Conservation (phyloP, 2,329 filamentous ascomycete species). For the Paradendryphiella salina region DNA sequence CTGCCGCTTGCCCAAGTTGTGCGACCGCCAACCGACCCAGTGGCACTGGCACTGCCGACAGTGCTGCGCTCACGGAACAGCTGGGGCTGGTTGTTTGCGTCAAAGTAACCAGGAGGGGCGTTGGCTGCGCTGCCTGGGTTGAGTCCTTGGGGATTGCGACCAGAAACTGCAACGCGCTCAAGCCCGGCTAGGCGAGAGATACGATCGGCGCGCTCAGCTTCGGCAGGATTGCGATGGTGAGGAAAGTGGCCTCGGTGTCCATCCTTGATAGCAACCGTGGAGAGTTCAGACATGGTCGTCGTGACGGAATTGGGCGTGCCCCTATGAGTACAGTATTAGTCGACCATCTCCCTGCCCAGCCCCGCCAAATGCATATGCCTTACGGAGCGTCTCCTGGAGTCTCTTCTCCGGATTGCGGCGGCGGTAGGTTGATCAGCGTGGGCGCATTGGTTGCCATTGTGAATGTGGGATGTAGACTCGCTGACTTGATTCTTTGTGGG, state of each 20-base stretch:
- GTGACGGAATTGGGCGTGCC: constrained; percentile 92
- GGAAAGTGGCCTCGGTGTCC: constrained; percentile 83
- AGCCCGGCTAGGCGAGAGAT: constrained; percentile 94
- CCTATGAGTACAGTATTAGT: constrained; percentile 52
- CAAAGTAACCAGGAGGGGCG: constrained; percentile 70
- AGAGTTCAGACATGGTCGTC: constrained; percentile 87
- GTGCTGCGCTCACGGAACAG: constrained; percentile 79
- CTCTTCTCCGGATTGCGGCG: constrained; percentile 77
- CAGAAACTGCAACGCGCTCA: constrained; percentile 79
- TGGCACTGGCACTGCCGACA: constrained; percentile 87
- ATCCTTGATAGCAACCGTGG: constrained; percentile 94
- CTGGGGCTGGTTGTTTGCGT: constrained; percentile 67
- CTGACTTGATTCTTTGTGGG: neutral
- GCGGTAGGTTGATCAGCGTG: constrained; percentile 81
- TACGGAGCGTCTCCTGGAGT: constrained; percentile 91
- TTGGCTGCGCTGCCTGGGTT: constrained; percentile 51
- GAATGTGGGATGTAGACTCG: constrained; percentile 4
- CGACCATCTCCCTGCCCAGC: constrained; percentile 6
- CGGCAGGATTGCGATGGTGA: constrained; percentile 69
- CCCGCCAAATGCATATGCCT: constrained; percentile 43
- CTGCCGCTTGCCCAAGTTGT: constrained; percentile 70
- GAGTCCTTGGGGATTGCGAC: constrained; percentile 55
- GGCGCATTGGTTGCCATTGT: constrained; percentile 53
- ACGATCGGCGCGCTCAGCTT: constrained; percentile 90
- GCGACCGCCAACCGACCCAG: constrained; percentile 71